phyloP scores from a whole-genome alignment of 2,329 filamentous ascomycete genomes.

The Penicillium sp. region DNA sequence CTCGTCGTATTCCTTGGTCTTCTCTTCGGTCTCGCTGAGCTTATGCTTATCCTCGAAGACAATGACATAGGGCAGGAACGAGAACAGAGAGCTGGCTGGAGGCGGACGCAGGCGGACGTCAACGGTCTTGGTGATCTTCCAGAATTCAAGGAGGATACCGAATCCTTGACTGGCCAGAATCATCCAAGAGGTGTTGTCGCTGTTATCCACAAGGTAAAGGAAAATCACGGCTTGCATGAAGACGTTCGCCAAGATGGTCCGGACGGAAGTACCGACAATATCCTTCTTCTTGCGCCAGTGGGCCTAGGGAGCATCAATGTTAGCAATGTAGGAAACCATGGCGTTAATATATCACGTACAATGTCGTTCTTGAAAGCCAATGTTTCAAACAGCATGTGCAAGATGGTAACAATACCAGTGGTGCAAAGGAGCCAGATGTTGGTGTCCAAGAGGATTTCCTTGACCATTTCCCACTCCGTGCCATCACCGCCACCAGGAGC shows the following conservation, averaged over 20 bases:
- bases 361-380: conserved; percentile 98
- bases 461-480: conserved; percentile 94
- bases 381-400: conserved; percentile 94
- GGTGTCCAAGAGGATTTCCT: conserved; percentile 90
- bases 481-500: conserved; percentile 82
- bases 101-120: conserved; percentile 78
- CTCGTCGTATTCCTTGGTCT: conserved; percentile 97
- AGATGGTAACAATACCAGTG: conserved; percentile 79
- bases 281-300: conserved; percentile 99
- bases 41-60: conserved; percentile 96
- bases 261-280: conserved; percentile 92
- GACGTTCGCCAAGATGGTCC: conserved; percentile 93
- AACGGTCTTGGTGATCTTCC: conserved; percentile 97
- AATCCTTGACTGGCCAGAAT: conserved; percentile 91
- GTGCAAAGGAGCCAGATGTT: conserved; percentile 87
- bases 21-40: conserved; percentile 90
- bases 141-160: conserved; percentile 75
- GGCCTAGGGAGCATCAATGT: conserved; percentile 44
- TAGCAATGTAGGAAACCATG: conserved; percentile 10
- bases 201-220: conserved; percentile 95
- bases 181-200: conserved; percentile 98
- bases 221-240: conserved; percentile 98
- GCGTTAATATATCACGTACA: conserved; percentile 42
- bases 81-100: conserved; percentile 67
- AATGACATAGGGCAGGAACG: conserved; percentile 76